A percentile compares a stretch with the other conserved stretches of the same genome.
Conservation (phyloP, 148 eudicot genomes). For the Rhododendron simsii region DNA sequence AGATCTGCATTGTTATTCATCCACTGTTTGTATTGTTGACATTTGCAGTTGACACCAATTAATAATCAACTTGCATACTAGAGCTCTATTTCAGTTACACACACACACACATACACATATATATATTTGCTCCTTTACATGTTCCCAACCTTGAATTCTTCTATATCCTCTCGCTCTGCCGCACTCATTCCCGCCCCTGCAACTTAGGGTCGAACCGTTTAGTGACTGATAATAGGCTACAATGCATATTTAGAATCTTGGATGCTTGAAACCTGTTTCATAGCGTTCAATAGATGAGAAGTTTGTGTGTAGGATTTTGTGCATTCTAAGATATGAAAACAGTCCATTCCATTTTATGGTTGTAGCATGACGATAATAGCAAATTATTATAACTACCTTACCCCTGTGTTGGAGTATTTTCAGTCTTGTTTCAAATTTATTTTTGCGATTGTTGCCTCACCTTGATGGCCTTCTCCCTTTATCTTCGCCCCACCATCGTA, state of each 20-base stretch:
- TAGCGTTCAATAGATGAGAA: background rate
- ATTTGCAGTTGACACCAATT: background rate
- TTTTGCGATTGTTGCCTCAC: background rate
- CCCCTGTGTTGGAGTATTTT: background rate
- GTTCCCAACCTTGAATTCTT: background rate
- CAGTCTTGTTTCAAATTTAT: background rate
- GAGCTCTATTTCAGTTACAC: background rate
- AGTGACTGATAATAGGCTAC: background rate
- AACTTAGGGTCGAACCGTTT: background rate
- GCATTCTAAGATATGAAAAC: background rate
- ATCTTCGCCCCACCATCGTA: background rate
- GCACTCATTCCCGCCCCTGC: background rate
- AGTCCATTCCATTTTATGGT: background rate
- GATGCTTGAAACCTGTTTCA: background rate
- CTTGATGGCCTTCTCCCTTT: background rate
- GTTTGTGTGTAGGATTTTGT: background rate
- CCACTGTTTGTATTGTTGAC: background rate
- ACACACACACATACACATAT: too few species aligned
- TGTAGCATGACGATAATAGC: background rate
- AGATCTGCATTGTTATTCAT: background rate
- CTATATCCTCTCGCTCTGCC: background rate
- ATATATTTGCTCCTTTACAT: background rate
- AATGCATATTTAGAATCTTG: background rate
- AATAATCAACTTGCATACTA: background rate
- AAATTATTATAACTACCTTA: background rate